A percentile compares a stretch with the other conserved stretches of the same genome.
Conservation (phyloP, 2,329 filamentous ascomycete genomes). For the Aspergillus jensenii region DNA sequence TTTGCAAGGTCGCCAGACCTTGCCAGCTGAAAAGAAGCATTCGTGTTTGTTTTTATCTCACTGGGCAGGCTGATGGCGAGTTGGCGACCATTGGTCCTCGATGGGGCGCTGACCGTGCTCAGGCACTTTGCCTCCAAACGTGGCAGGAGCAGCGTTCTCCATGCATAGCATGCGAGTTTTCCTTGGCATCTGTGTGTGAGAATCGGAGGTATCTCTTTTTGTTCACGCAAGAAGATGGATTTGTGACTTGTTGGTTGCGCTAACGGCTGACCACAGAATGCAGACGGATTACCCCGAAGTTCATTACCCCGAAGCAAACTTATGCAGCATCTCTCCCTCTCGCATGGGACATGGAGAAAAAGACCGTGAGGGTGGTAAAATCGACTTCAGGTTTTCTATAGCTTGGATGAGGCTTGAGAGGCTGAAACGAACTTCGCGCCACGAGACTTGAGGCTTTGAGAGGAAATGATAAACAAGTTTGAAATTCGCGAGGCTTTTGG, state of each 20-base stretch:
- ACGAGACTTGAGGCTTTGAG: background rate
- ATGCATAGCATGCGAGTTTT: constrained; percentile 6
- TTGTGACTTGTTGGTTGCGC: background rate
- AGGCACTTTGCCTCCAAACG: background rate
- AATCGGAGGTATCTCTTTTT: background rate
- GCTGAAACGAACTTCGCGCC: background rate
- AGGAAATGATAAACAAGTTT: background rate
- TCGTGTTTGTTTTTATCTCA: background rate
- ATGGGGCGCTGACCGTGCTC: background rate
- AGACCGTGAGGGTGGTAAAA: background rate
- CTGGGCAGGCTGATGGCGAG: background rate
- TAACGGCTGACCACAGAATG: background rate
- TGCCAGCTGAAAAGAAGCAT: background rate
- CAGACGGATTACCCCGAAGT: background rate
- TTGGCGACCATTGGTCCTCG: background rate
- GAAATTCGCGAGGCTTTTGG: background rate
- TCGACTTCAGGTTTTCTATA: background rate
- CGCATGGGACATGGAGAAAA: background rate
- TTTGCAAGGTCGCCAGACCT: background rate
- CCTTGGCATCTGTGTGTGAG: background rate
- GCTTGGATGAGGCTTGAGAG: background rate
- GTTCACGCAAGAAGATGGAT: background rate
- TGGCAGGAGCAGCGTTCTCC: background rate
- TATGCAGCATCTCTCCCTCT: background rate
- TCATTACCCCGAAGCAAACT: background rate